Evolutionary conservation across 1,284 basidiomycete species (phyloP).

Genomic region (Tausonia pullulans): DNA sequence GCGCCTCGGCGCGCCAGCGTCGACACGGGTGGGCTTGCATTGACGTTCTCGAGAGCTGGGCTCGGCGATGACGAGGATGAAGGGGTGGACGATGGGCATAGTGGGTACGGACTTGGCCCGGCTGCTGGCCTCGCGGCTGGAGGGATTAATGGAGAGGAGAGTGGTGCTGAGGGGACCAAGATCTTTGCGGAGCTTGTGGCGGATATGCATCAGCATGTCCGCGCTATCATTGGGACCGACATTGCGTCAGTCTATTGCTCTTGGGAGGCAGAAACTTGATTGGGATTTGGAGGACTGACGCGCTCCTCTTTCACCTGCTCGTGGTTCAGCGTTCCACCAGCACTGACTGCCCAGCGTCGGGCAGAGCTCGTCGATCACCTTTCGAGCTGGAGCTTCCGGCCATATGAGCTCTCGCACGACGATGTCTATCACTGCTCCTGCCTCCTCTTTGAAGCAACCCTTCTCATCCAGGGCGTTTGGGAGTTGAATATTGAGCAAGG

Average conservation of each 20-base stretch:
- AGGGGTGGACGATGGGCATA: no score
- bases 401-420: conserved; percentile 62
- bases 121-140: no score
- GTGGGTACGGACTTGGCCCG: no score
- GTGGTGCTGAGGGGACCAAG: conserved; percentile 39
- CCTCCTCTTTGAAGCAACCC: conserved; percentile 49
- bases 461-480: conserved; percentile 54
- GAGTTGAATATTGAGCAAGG: conserved; percentile 54
- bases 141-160: neutral
- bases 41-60: neutral
- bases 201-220: conserved; percentile 69
- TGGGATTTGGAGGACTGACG: neutral
- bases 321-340: conserved; percentile 25
- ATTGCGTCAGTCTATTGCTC: no score
- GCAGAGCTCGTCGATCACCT: conserved; percentile 48
- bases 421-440: conserved; percentile 70
- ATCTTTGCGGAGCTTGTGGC: conserved; percentile 62
- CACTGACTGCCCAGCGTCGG: conserved; percentile 31
- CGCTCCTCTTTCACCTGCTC: conserved; percentile 6
- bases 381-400: conserved; percentile 75
- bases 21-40: conserved; percentile 1
- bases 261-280: no score
- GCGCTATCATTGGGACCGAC: no score
- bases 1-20: neutral
- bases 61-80: neutral